Evolutionary conservation across 2,329 filamentous ascomycete genomes (phyloP), one percentile per base, ranked within the genome.

Genomic region (Calonectria leucothoes): DNA sequence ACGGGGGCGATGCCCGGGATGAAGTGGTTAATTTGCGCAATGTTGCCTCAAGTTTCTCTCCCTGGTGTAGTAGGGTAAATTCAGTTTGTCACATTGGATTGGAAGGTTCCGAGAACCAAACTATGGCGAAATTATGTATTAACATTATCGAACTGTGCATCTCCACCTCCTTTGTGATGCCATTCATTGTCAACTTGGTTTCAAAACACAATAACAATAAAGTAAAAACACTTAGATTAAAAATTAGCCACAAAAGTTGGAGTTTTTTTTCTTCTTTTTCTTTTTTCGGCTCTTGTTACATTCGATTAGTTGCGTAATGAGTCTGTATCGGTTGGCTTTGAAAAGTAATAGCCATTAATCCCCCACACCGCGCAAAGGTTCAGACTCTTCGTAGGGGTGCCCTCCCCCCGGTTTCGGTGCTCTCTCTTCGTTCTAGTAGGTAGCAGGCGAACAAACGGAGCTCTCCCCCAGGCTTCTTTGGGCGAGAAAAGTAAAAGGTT

Each of bases 351-450:
- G 51, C 65, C 73, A 51, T 67, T 75, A 79, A 79, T 79, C 77
- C 77, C 77, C 77, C 75, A 76, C 77, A 79, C 77, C 77, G 55
- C 77, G 77, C 74, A 79, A 79, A 79, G 77, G 77, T 79, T 79
- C 76, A 79, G 76, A 79, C 77, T 79, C 77, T 66, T 66, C 37
- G 73, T 73, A 78, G 76, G 77, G 77, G 77, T 73, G 42, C 59
- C 76, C 77, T 77, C 75, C 76, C 63, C 33, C 76, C 48, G 67
- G 29, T 37, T 59, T 51, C 39, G 15, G n/a, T 61, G 51, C 27
- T 11, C 31, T 11, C 6, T 52, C 20, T 33, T n/a, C 14, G 33
- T 69, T 57, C 42, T 25, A 33, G 23, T 27, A 27, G 45, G n/a
- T 35, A 42, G 42, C 31, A 23, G 8, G 23, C 35, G 49, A 64